phyloP scores from a whole-genome alignment of 495 filamentous ascomycete species.

The Podospora fimiseda region DNA sequence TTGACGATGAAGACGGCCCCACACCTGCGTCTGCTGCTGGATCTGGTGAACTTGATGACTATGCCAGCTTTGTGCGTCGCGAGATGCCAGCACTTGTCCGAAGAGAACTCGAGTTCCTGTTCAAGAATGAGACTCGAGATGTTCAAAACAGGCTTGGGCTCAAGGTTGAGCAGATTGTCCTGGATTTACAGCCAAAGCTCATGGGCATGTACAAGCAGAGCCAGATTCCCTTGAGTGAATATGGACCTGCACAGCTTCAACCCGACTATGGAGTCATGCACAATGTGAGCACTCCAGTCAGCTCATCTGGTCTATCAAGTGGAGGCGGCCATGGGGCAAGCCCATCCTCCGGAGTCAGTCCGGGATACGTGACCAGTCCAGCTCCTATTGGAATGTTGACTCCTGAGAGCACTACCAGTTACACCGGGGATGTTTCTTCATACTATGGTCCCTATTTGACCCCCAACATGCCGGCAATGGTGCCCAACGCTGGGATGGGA shows the following conservation, averaged over 20 bases:
- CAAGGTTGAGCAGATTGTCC: constrained; percentile 21
- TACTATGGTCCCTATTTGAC: neutral
- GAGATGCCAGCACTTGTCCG: constrained; percentile 28
- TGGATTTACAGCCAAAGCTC: constrained; percentile 20
- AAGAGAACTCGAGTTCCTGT: constrained; percentile 23
- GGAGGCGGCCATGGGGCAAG: neutral
- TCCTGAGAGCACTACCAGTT: neutral
- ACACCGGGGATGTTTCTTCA: neutral
- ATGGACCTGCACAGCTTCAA: constrained; percentile 12
- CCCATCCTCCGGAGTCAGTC: neutral
- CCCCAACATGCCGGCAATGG: neutral
- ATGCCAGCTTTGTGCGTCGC: constrained; percentile 20
- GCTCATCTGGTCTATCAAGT: constrained; percentile 7
- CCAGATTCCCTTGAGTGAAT: constrained; percentile 24
- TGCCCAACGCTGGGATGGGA: neutral
- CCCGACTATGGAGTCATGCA: neutral
- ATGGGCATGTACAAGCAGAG: constrained; percentile 23
- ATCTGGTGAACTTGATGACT: constrained; percentile 21
- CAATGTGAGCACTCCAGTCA: neutral
- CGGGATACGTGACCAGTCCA: neutral
- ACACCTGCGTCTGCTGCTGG: constrained; percentile 5
- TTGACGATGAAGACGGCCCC: constrained; percentile 23
- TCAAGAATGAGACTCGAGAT: constrained; percentile 18
- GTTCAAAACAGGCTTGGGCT: constrained; percentile 20
- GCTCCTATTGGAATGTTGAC: neutral